Percentiles rank a stretch among this genome's conserved stretches.
These are phyloP conservation scores for Erythrobasidium yunnanense DNA, from an alignment of 768 basidiomycete species.

Conservation along the genomic window DNA sequence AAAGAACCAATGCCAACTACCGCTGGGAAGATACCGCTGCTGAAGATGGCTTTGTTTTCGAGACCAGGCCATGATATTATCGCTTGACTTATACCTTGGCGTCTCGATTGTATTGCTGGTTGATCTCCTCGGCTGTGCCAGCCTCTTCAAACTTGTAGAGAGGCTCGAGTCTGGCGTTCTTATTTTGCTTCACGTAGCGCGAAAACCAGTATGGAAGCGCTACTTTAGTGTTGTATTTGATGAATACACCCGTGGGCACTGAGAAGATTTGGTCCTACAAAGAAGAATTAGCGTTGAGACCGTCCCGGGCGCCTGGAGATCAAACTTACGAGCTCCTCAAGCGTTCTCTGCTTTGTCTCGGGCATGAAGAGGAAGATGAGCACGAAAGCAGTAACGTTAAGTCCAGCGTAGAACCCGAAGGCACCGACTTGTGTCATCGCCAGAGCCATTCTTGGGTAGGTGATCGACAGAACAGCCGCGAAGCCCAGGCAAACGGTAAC, in stretches of 20 bases:
- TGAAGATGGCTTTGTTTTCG: too few relatives aligned
- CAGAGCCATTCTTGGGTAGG: slow-evolving; percentile 34
- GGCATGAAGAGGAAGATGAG: slow-evolving; percentile 30
- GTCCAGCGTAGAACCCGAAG: slow-evolving; percentile 36
- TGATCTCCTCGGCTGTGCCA: neutral
- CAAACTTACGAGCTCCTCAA: slow-evolving; percentile 31
- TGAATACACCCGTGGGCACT: slow-evolving; percentile 36
- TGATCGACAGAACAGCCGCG: slow-evolving; percentile 30
- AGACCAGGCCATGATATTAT: too few relatives aligned
- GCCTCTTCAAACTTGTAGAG: slow-evolving; percentile 12
- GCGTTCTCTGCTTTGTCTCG: slow-evolving; percentile 37
- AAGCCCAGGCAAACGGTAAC: slow-evolving; percentile 31
- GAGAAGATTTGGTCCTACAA: slow-evolving; percentile 40
- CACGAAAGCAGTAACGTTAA: slow-evolving; percentile 35
- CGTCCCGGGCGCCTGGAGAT: neutral
- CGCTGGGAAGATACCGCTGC: too few relatives aligned
- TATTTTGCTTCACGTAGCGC: slow-evolving; percentile 3
- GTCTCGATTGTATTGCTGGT: neutral
- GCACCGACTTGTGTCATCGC: slow-evolving; percentile 28
- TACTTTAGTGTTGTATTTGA: slow-evolving; percentile 32
- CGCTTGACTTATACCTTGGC: neutral
- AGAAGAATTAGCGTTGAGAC: neutral
- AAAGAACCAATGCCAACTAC: too few relatives aligned
- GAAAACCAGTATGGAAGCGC: slow-evolving; percentile 28
- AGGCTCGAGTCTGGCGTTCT: slow-evolving; percentile 1